Evolutionary conservation across 768 basidiomycete species (phyloP).

Genomic region (Amanita rubescens): DNA sequence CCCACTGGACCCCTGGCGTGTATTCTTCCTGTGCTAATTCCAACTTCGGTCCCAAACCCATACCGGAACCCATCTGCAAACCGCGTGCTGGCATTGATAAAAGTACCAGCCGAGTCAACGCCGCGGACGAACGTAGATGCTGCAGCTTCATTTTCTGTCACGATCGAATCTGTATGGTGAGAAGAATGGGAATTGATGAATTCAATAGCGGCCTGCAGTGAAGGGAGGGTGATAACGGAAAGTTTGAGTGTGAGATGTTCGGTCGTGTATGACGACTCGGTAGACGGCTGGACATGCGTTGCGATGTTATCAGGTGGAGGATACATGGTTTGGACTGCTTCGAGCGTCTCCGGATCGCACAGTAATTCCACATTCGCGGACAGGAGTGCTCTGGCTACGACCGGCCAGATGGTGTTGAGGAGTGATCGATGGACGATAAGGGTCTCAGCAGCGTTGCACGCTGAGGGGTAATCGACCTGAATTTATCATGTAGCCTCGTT

Average conservation of each 20-base stretch:
- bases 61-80: slow-evolving; percentile 97
- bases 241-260: slow-evolving; percentile 86
- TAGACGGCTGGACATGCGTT: slow-evolving; percentile 45
- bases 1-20: slow-evolving; percentile 97
- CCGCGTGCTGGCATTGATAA: slow-evolving; percentile 90
- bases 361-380: slow-evolving; percentile 64
- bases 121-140: slow-evolving; percentile 75
- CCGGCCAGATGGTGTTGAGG: slow-evolving; percentile 71
- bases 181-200: slow-evolving; percentile 93
- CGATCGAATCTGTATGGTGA: slow-evolving; percentile 91
- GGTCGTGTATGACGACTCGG: slow-evolving; percentile 64
- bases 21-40: slow-evolving; percentile 93
- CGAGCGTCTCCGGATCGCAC: slow-evolving; percentile 64
- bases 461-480: slow-evolving; percentile 90
- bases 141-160: slow-evolving; percentile 69
- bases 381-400: slow-evolving; percentile 68
- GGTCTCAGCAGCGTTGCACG: slow-evolving; percentile 91
- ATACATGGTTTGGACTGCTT: slow-evolving; percentile 37
- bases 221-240: slow-evolving; percentile 70
- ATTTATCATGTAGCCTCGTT: not conserved
- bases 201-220: slow-evolving; percentile 64
- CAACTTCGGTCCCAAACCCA: slow-evolving; percentile 97
- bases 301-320: slow-evolving; percentile 31
- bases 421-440: slow-evolving; percentile 76
- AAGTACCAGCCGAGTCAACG: slow-evolving; percentile 89